Percentiles rank a stretch among this genome's conserved stretches.
Conservation (phyloP, 345 rosid species). For the Trapa bicornis region DNA sequence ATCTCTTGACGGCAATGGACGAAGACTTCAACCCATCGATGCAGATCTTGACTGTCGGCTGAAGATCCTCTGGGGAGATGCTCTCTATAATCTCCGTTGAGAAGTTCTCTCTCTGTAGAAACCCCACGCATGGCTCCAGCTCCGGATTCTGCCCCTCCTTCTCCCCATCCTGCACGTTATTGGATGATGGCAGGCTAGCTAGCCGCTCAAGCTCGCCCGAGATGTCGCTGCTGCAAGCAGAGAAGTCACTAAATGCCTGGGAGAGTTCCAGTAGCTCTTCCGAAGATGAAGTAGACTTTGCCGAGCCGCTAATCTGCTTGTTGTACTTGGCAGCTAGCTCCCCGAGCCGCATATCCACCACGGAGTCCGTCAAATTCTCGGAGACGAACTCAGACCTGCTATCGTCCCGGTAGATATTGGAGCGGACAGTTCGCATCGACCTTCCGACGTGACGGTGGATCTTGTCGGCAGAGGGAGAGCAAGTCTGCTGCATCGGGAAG, state of each 20-base stretch:
- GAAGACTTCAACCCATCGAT: conserved; percentile 61
- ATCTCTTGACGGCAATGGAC: conserved; percentile 67
- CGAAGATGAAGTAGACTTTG: conserved; percentile 22
- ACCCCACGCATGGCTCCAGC: conserved; percentile 70
- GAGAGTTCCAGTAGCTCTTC: conserved; percentile 66
- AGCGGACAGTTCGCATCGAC: conserved; percentile 85
- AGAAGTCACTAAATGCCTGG: conserved; percentile 73
- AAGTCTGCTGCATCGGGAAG: conserved; percentile 37
- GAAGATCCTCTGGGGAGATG: conserved; percentile 94
- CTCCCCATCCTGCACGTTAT: conserved; percentile 8
- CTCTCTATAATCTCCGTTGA: conserved; percentile 89
- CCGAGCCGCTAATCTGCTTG: conserved; percentile 22
- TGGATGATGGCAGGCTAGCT: conserved; percentile 55
- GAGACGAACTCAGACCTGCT: conserved; percentile 35
- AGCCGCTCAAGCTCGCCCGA: conserved; percentile 92
- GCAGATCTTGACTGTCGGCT: conserved; percentile 88
- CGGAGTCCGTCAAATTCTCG: conserved; percentile 76
- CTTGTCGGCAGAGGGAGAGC: conserved; percentile 24
- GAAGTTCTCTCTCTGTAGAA: conserved; percentile 68
- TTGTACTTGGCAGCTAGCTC: conserved; percentile 42
- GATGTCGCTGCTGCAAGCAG: conserved; percentile 79
- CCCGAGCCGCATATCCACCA: conserved; percentile 77
- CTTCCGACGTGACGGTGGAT: conserved; percentile 55
- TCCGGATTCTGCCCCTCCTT: conserved; percentile 21
- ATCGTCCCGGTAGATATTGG: conserved; percentile 38